Evolutionary conservation across 345 rosid species (phyloP), one percentile per base, ranked within the genome.

Genomic region (Dipteronia dyeriana): DNA sequence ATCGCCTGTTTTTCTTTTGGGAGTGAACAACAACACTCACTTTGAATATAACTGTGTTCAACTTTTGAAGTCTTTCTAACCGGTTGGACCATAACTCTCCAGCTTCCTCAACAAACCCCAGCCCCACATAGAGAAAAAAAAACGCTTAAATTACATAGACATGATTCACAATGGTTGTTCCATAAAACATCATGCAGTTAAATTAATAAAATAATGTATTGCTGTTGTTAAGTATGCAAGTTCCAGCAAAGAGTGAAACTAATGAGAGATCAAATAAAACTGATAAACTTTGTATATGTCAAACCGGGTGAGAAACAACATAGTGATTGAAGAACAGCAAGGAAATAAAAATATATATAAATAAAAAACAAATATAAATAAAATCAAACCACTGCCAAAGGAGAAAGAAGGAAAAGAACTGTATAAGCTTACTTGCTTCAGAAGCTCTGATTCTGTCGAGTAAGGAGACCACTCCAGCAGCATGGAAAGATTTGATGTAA

Each of bases 401-500:
- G 31, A 23, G 56, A 49, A 71, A 34, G 66, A 10, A 66, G 41
- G 20, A 53, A 78, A 65, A n/a, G 73, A 66, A 53, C 20, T 68
- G 17, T 61, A 20, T 61, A 62, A 82, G 51, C 85, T 80, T 86
- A 86, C 99, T 86, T 94, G 99, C 87, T 91, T 86, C 82, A 96
- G 78, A 88, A 96, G 99, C 79, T 93, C 97, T 25, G 82, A 85
- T 81, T 96, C 97, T 66, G 93, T 90, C 53, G 92, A 87, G 88
- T 84, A 94, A 22, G 97, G 99, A 73, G 99, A 94, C 99, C 99
- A 96, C 68, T 81, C 84, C 82, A 92, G 82, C 66, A 96, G 74
- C 84, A 90, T 73, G 72, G 97, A 90, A 79, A 93, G 92, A 83
- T 87, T 95, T 26, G 91, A 79, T 43, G 9, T 78, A 76, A 78